Conservation (phyloP, 305 asterid genomes). For the Fraxinus latifolia region DNA sequence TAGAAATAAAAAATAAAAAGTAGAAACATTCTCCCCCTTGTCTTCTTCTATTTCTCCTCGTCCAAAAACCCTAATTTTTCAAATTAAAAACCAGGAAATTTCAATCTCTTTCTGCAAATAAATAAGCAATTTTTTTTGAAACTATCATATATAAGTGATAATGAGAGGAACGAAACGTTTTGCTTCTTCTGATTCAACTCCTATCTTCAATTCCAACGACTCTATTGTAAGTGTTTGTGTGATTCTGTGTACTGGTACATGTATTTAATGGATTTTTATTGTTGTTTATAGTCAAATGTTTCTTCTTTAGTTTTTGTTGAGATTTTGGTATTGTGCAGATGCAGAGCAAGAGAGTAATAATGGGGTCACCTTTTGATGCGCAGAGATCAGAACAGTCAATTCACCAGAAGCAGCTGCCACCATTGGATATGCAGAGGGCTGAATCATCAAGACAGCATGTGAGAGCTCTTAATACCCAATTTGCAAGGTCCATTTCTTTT, state of each 20-base stretch:
- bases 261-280: not conserved
- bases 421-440: constrained; percentile 67
- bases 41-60: not conserved
- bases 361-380: constrained; percentile 48
- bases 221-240: constrained; percentile 44
- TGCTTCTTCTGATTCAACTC: constrained; percentile 55
- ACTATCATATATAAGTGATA: constrained; percentile 6
- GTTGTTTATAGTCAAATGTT: not conserved
- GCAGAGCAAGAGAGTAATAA: constrained; percentile 61
- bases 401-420: constrained; percentile 32
- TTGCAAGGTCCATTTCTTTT: constrained; percentile 59
- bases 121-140: not conserved
- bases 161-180: constrained; percentile 87
- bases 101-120: constrained; percentile 3
- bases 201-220: constrained; percentile 45
- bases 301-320: not conserved
- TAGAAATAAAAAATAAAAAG: not conserved
- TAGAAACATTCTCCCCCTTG: not conserved
- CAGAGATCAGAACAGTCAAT: constrained; percentile 52
- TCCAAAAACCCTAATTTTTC: constrained; percentile 36
- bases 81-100: constrained; percentile 1
- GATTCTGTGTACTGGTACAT: not conserved
- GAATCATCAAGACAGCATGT: constrained; percentile 86
- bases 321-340: constrained; percentile 34
- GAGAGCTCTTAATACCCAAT: constrained; percentile 90